Conservation (phyloP, 352 stramenopile species). For the Phytophthora colocasiae region DNA sequence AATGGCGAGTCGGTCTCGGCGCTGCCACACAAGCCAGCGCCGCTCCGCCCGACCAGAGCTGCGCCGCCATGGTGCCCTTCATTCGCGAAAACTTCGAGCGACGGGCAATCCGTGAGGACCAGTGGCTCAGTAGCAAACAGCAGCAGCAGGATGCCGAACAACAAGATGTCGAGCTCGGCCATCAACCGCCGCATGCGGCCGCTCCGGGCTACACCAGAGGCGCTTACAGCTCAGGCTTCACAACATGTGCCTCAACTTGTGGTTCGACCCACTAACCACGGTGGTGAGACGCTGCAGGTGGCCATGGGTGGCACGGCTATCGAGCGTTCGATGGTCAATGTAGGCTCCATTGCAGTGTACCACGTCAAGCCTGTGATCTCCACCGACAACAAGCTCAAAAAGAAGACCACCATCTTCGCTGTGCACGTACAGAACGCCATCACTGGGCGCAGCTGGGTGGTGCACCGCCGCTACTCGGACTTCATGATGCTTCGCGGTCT, state of each 20-base stretch:
- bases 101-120: constrained; percentile 15
- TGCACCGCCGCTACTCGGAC: constrained; percentile 72
- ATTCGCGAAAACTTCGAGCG: constrained; percentile 43
- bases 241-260: constrained; percentile 53
- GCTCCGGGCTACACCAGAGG: constrained; percentile 30
- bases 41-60: constrained; percentile 4
- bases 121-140: constrained; percentile 16
- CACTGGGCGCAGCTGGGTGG: constrained; percentile 72
- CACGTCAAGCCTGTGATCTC: constrained; percentile 57
- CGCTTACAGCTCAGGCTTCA: constrained; percentile 10
- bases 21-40: constrained; percentile 33
- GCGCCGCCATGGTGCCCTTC: constrained; percentile 8
- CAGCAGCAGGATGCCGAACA: constrained; percentile 41
- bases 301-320: constrained; percentile 70
- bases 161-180: constrained; percentile 38
- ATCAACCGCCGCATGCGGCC: constrained; percentile 32
- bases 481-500: constrained; percentile 68
- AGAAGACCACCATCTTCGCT: constrained; percentile 64
- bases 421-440: constrained; percentile 81
- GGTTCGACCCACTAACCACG: constrained; percentile 41
- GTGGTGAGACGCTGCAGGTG: constrained; percentile 45
- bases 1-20: constrained; percentile 22
- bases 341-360: constrained; percentile 66
- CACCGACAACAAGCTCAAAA: constrained; percentile 37
- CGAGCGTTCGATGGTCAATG: constrained; percentile 69